These are phyloP conservation scores for Kluyveromyces nonfermentans DNA, from an alignment of 805 yeast genomes.

Conservation along the genomic window DNA sequence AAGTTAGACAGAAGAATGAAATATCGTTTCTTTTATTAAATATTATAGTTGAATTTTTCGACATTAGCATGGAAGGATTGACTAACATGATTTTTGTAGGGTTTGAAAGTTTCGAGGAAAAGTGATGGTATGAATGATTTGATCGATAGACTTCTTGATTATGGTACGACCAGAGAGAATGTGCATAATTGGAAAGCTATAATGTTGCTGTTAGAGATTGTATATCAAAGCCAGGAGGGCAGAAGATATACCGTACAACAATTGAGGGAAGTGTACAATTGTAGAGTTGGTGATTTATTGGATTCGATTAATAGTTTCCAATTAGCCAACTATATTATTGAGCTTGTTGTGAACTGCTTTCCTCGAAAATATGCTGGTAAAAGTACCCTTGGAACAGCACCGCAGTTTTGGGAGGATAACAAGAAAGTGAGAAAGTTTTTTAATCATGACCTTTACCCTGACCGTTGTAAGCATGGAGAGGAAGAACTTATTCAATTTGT, in stretches of 20 bases:
- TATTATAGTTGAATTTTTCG: too few species aligned
- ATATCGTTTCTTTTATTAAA: neutral
- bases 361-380: constrained; percentile 9
- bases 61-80: neutral
- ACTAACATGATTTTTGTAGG: constrained; percentile 1
- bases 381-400: constrained; percentile 9
- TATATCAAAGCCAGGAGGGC: constrained; percentile 8
- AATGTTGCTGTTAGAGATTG: constrained; percentile 9
- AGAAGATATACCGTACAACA: constrained; percentile 8
- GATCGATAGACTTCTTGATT: constrained; percentile 8
- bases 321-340: constrained; percentile 13
- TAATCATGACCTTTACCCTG: constrained; percentile 11
- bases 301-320: constrained; percentile 14
- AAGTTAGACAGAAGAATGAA: neutral
- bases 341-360: constrained; percentile 13
- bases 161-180: constrained; percentile 9
- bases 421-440: constrained; percentile 11
- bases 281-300: constrained; percentile 9
- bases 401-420: constrained; percentile 12
- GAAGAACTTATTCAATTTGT: constrained; percentile 9
- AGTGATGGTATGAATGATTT: constrained; percentile 6
- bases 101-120: constrained; percentile 7
- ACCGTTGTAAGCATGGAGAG: constrained; percentile 10
- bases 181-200: constrained; percentile 15
- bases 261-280: constrained; percentile 8